phyloP scores from a whole-genome alignment of 192 early-diverging fungal species.

The Coemansia sp. region DNA sequence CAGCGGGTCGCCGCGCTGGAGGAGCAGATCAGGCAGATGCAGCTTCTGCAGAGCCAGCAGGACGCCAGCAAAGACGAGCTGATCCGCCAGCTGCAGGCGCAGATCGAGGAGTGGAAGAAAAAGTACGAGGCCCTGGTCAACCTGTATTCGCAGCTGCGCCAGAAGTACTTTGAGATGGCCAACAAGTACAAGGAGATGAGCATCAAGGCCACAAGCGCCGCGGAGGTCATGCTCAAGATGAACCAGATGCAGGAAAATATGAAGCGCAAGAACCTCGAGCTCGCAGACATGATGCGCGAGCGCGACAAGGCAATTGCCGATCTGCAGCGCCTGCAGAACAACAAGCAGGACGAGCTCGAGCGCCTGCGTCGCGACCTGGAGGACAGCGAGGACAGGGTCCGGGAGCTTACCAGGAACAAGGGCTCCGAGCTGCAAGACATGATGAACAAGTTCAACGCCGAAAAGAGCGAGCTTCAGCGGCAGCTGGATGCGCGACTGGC shows the following conservation, averaged over 20 bases:
- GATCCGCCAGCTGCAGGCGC: conserved; percentile 81
- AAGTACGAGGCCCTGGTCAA: conserved; percentile 98
- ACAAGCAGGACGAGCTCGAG: conserved; percentile 79
- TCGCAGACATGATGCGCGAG: conserved; percentile 89
- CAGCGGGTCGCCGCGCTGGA: conserved; percentile 78
- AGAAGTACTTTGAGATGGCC: conserved; percentile 91
- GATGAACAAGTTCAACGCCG: conserved; percentile 74
- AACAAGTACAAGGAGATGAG: conserved; percentile 85
- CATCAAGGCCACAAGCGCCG: conserved; percentile 75
- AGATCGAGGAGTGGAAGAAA: conserved; percentile 94
- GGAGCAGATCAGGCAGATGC: conserved; percentile 74
- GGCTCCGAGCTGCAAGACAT: conserved; percentile 81
- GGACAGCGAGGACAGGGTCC: conserved; percentile 70
- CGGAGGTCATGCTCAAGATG: conserved; percentile 78
- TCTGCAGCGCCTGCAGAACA: conserved; percentile 70
- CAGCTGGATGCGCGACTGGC: conserved; percentile 39
- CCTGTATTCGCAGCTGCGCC: conserved; percentile 93
- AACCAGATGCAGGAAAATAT: conserved; percentile 74
- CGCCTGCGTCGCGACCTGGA: conserved; percentile 76
- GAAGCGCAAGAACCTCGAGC: conserved; percentile 71
- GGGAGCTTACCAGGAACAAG: conserved; percentile 74
- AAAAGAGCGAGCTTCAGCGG: conserved; percentile 79
- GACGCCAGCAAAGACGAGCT: conserved; percentile 82
- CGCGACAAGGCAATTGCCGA: conserved; percentile 81
- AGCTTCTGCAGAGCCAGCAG: conserved; percentile 65